Evolutionary conservation across 495 filamentous ascomycete species (phyloP), one percentile per base, ranked within the genome.

Genomic region (Trichoderma asperelloides): DNA sequence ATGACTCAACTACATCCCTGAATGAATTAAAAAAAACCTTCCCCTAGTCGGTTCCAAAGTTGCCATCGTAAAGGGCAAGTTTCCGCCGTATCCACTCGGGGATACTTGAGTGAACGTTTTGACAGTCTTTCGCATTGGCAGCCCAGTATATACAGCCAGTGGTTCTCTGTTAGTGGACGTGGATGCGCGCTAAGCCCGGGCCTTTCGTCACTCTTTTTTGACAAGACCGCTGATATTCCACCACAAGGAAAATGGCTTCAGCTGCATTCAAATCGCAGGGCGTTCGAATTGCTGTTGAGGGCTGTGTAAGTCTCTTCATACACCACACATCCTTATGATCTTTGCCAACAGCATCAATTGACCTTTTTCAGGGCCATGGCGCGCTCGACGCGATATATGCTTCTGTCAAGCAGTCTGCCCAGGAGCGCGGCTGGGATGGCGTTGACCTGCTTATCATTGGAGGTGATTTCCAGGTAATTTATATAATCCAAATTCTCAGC

Each of bases 371-470:
- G 92, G 95, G 92, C 60, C 95, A 98, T 77, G 95, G 95, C 41
- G 90, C 88, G 12, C 85, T 98, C 43, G 82, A 97, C 70, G 89
- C 89, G 28, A 97, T 98, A 65, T 98, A 98, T 73, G 84, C 89
- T 0, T 87, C 89, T 11, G 82, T 96, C 28, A 76, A 84, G 21
- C 78, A 78, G 45, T 77, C 90, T 15, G 87, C 86, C 71, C 76
- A 85, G 57, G 74, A 83, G 60, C 87, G 89, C 66, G 81, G 83
- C 11, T 97, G 91, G 91, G 83, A 88, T 68, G 84, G 82, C 25
- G 85, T 96, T 21, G 93, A 96, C 72, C 73, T 94, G 9, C 78
- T 96, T 60, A 93, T 97, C 71, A 95, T 97, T 69, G 89, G 91
- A 51, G 93, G 93, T 18, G 93, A 97, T 72, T 96, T 96, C 66